Conservation (phyloP, 1,284 basidiomycete species). For the Fistulinella cinereoalba region DNA sequence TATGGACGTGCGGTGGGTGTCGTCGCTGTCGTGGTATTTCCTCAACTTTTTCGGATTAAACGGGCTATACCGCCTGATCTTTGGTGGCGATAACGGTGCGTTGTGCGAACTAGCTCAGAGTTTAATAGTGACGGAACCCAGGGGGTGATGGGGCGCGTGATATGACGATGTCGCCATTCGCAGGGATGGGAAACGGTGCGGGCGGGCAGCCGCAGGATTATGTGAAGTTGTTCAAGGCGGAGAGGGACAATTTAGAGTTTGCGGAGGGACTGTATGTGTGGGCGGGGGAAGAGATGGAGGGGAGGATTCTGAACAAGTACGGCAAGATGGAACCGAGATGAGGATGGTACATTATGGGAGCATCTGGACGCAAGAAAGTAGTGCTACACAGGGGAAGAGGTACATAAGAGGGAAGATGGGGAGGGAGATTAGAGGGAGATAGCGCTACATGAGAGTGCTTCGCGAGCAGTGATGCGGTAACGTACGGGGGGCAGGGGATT, state of each 20-base stretch:
- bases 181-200: conserved; percentile 50
- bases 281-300: conserved; percentile 79
- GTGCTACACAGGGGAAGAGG: conserved; percentile 29
- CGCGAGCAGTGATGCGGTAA: conserved; percentile 24
- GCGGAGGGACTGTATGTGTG: conserved; percentile 82
- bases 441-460: conserved; percentile 22
- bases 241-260: conserved; percentile 92
- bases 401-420: conserved; percentile 23
- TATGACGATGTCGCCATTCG: conserved; percentile 71
- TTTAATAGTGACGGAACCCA: conserved; percentile 32
- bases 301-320: conserved; percentile 73
- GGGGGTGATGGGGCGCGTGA: conserved; percentile 77
- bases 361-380: conserved; percentile 18
- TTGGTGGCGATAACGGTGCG: conserved; percentile 89
- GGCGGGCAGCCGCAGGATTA: conserved; percentile 77
- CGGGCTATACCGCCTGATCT: conserved; percentile 89
- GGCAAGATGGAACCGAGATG: conserved; percentile 44
- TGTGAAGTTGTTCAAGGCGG: conserved; percentile 86
- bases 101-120: conserved; percentile 18
- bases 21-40: conserved; percentile 99
- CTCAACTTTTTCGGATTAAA: conserved; percentile 98
- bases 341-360: conserved; percentile 21
- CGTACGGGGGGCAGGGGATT: conserved; percentile 13
- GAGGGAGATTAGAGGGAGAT: conserved; percentile 32
- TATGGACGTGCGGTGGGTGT: conserved; percentile 99